Percentiles rank a stretch among this genome's conserved stretches.
These are phyloP conservation scores for Neofusicoccum laricinum DNA, from an alignment of 2,329 filamentous ascomycete species.

Conservation along the genomic window DNA sequence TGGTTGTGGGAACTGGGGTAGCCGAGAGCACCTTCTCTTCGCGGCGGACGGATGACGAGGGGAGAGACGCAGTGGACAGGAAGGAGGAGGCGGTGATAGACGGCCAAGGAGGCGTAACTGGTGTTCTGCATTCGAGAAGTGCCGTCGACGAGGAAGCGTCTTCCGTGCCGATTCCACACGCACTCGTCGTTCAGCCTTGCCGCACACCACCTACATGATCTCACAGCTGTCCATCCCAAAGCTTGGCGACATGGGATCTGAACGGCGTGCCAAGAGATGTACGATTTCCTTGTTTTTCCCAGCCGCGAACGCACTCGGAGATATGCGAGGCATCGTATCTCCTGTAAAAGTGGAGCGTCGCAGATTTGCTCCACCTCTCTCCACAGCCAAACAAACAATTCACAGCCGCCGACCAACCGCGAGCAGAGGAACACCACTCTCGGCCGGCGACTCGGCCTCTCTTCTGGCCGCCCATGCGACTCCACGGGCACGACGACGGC, in stretches of 20 bases:
- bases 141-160: neutral
- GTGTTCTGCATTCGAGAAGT: too few relatives aligned
- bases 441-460: too few relatives aligned
- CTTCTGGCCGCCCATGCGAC: too few relatives aligned
- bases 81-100: too few relatives aligned
- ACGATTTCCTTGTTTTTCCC: neutral
- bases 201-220: neutral
- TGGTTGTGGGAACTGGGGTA: neutral
- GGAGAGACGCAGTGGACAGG: too few relatives aligned
- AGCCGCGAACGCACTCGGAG: neutral
- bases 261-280: neutral
- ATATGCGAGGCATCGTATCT: neutral
- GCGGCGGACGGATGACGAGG: too few relatives aligned
- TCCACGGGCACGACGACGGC: too few relatives aligned
- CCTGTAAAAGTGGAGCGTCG: neutral
- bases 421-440: too few relatives aligned
- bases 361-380: neutral
- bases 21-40: too few relatives aligned
- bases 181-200: neutral
- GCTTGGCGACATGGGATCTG: neutral
- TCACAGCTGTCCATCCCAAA: neutral
- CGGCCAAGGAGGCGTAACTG: too few relatives aligned
- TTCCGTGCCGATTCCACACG: neutral
- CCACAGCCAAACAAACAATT: too few relatives aligned
- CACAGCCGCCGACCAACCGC: too few relatives aligned